Base-by-base conservation (phyloP, 306 rosid species). In the Medicago lupulina region DNA sequence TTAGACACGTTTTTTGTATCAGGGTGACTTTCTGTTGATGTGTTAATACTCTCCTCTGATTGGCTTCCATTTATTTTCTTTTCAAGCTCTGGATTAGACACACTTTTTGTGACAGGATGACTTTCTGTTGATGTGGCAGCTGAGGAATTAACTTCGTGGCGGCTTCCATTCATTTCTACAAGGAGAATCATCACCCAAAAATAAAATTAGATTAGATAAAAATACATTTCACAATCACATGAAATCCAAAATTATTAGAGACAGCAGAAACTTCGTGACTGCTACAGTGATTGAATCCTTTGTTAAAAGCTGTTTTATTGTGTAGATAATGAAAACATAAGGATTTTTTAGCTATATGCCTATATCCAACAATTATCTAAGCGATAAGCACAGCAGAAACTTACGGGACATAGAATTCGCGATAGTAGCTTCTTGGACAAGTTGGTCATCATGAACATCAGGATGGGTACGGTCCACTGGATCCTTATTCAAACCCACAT, bases 381-480 rank as follows among this genome's bases (percentile, higher is more conserved):
- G 65, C 1, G 9, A 41, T 81, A 51, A 73, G 34, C 15, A 31
- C 38, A 75, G 70, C 23, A 58, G 47, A 71, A 69, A 81, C 97
- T 86, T 85, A 96, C 99, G 80, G 51, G 83, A 75, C 17, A 46
- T 23, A 68, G 89, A 73, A 46, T 87, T 85, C 68, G 43, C 40
- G 8, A 78, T 77, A 51, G 83, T 75, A 25, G 98, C 91, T 39
- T 92, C 93, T 82, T 39, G 60, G 71, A 88, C 79, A 80, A 96
- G 83, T 74, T 75, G 89, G 7, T 90, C 92, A 79, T 96, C 99
- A 2, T 81, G 77, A 77, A 96, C 97, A 87, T 96, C 97, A 19
- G 99, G 97, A 83, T 89, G 97, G 44, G 92, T 85, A 46, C 97
- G 97, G 70, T 96, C 99, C 82, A 88, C 92, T 2, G 92, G 93